These are phyloP conservation scores for Rhizomucor pusillus DNA, from an alignment of 371 early-diverging fungal genomes.

Conservation along the genomic window DNA sequence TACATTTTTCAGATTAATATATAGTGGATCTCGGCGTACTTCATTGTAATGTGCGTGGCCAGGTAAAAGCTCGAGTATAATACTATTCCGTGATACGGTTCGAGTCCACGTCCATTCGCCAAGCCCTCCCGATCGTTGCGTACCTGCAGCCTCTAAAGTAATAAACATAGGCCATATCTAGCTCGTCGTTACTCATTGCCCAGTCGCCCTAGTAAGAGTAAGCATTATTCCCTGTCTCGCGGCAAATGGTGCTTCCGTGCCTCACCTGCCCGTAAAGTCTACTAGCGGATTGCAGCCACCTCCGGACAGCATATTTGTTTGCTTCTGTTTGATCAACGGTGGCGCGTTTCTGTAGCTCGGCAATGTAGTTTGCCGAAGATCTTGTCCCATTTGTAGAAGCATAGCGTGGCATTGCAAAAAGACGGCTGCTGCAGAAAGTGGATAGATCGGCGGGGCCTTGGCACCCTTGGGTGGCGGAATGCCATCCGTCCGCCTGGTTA, in stretches of 20 bases:
- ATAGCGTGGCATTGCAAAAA: too few species aligned
- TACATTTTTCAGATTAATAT: conserved; percentile 46
- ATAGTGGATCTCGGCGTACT: conserved; percentile 31
- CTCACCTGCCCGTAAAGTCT: conserved; percentile 17
- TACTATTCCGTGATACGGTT: conserved; percentile 28
- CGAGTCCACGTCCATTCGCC: background rate
- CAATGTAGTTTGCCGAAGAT: background rate
- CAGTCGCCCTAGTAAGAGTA: conserved; percentile 26
- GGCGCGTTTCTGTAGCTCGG: conserved; percentile 14
- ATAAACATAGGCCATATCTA: conserved; percentile 44
- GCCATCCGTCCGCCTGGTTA: too few species aligned
- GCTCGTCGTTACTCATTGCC: conserved; percentile 26
- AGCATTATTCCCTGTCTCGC: background rate
- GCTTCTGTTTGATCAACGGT: conserved; percentile 13
- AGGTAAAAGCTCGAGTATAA: conserved; percentile 52
- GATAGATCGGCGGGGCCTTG: too few species aligned
- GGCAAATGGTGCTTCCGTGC: background rate
- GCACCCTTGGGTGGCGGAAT: too few species aligned
- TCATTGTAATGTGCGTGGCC: conserved; percentile 44
- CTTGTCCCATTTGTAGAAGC: background rate
- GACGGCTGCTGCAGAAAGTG: too few species aligned
- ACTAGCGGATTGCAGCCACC: conserved; percentile 12
- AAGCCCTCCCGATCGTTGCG: conserved; percentile 5
- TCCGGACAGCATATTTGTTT: conserved; percentile 14
- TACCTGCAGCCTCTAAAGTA: conserved; percentile 48